Percentiles rank a stretch among this genome's conserved stretches.
Conservation (phyloP, 495 filamentous ascomycete species). For the Parmelia sp. region DNA sequence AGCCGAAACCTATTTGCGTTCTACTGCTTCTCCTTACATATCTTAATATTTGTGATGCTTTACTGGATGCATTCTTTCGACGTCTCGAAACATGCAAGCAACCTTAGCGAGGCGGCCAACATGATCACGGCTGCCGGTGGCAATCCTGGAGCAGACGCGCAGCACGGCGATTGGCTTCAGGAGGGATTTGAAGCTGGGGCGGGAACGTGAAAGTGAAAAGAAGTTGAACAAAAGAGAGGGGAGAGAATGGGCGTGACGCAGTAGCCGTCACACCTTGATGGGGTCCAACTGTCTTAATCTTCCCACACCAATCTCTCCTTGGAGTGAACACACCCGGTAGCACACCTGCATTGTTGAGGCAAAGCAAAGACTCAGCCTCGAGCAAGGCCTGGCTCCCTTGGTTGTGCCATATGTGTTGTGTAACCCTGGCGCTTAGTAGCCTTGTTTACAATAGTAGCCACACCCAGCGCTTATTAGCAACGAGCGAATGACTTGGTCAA, state of each 20-base stretch:
- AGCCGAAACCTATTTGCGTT: constrained; percentile 93
- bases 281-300: neutral
- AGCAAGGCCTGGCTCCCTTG: neutral
- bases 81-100: constrained; percentile 49
- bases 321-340: neutral
- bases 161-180: constrained; percentile 56
- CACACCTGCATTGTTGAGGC: neutral
- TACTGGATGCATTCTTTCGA: constrained; percentile 72
- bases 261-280: neutral
- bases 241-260: neutral
- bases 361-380: neutral
- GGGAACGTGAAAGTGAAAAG: constrained; percentile 4
- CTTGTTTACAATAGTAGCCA: no score
- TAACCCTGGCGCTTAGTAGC: neutral
- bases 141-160: constrained; percentile 35
- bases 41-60: constrained; percentile 77
- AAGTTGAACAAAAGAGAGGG: neutral
- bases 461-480: neutral
- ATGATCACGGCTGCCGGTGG: constrained; percentile 39
- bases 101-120: constrained; percentile 36
- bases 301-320: neutral
- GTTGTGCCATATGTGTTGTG: neutral
- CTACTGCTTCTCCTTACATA: constrained; percentile 83
- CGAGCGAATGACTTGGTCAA: neutral
- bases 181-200: constrained; percentile 43